These are phyloP conservation scores for Naegleria fowleri DNA, from an alignment of 208 protist genomes.

Conservation along the genomic window DNA sequence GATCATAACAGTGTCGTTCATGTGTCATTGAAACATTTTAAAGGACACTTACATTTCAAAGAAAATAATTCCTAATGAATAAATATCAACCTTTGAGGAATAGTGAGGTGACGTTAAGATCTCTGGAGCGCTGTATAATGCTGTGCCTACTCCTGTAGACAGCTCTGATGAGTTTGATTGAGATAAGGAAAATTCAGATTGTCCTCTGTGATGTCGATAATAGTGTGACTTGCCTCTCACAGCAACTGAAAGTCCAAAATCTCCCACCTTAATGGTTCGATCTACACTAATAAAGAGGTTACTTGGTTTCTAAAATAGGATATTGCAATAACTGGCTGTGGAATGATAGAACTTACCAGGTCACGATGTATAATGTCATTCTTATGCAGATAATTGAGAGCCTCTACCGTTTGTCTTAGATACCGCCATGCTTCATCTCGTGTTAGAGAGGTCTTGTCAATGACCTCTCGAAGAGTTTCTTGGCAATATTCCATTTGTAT, in stretches of 20 bases:
- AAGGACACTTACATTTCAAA: constrained; percentile 16
- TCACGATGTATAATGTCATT: constrained; percentile 30
- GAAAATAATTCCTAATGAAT: constrained; percentile 28
- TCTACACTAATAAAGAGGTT: constrained; percentile 14
- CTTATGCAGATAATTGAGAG: constrained; percentile 19
- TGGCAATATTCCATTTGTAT: constrained; percentile 31
- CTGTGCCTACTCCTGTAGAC: constrained; percentile 15
- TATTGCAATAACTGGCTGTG: too few species aligned
- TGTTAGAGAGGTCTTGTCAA: background rate
- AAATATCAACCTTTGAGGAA: constrained; percentile 25
- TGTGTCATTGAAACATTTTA: background rate
- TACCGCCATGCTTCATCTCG: background rate
- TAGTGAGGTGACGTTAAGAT: background rate
- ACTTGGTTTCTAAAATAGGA: background rate
- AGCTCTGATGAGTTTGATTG: background rate
- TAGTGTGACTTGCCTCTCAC: background rate
- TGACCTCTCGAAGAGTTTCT: background rate
- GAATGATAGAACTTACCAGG: background rate
- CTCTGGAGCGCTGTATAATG: constrained; percentile 10
- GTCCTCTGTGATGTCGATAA: background rate
- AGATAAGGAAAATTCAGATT: background rate
- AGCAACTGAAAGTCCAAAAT: constrained; percentile 23
- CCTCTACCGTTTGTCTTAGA: constrained; percentile 27
- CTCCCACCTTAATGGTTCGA: constrained; percentile 24
- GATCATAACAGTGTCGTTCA: too few species aligned